Evolutionary conservation across 805 yeast genomes (phyloP), one percentile per base, ranked within the genome.

Genomic region (Metschnikowia orientalis): DNA sequence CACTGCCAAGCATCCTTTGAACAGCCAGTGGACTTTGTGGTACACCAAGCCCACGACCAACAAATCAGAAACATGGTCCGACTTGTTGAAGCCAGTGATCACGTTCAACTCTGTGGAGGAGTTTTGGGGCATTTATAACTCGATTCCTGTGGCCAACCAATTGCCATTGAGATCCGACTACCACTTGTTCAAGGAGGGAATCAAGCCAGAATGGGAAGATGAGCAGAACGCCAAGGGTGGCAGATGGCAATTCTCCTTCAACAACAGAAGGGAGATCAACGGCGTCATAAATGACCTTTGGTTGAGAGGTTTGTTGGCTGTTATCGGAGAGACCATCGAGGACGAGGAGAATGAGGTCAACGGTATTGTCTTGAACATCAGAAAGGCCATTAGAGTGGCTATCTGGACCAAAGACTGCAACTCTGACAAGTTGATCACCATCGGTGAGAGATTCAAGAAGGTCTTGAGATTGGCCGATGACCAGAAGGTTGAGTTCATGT

Each of bases 151-250:
- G 51, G 95, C 95, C 32, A 77, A 78, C 43, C 95, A 88, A 57
- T 73, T 92, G 57, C 97, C 97, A 50, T 56, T 81, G 53, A 85
- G 81, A 63, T 84, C 96, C 8, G 97, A 92, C 65, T 90, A 90
- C 67, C 95, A 92, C 60, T 77, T 90, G 54, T 92, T 92, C 73
- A 83, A 90, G 67, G 84, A 82, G 57, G 95, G 88, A 38, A 79
- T 92, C 53, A 82, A 86, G 62, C 98, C 98, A 36, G 97, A 92
- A 73, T 92, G 98, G 98, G 98, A 92, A 72, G 97, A 92, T 62
- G 71, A 67, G 34, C 75, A 77, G 45, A 92, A 92, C 64, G 62
- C 84, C 40, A 73, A 79, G 49, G 98, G 98, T 57, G 98, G 98
- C 55, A 87, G 85, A 67, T 92, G 96, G 95, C 69, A 61, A 47